Conservation (phyloP, 768 basidiomycete genomes). For the Sarcodon sp. region DNA sequence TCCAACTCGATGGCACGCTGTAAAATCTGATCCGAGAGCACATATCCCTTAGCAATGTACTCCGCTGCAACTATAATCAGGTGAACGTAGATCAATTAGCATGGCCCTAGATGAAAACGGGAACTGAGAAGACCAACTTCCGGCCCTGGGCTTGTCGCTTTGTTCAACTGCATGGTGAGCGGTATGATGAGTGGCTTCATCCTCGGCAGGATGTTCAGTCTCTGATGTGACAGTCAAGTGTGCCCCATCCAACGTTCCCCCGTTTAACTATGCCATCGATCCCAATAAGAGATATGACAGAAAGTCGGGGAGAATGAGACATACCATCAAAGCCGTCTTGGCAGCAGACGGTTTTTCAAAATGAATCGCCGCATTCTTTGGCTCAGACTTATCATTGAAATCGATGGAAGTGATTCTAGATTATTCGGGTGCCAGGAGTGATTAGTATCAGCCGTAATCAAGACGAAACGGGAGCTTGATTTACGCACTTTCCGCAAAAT, state of each 20-base stretch:
- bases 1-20: constrained; percentile 75
- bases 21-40: constrained; percentile 65
- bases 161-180: constrained; percentile 43
- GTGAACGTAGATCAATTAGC: neutral
- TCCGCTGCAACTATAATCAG: constrained; percentile 67
- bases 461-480: neutral
- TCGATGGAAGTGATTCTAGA: constrained; percentile 59
- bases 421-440: constrained; percentile 1
- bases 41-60: constrained; percentile 85
- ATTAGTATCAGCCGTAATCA: constrained; percentile 2
- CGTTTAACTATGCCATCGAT: constrained; percentile 40
- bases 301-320: neutral
- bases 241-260: constrained; percentile 63
- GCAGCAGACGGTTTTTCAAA: constrained; percentile 82
- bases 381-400: constrained; percentile 25
- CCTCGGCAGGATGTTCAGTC: constrained; percentile 40
- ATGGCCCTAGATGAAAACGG: neutral
- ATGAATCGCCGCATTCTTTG: constrained; percentile 49
- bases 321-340: constrained; percentile 75
- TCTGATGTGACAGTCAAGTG: constrained; percentile 64
- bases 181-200: constrained; percentile 24
- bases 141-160: constrained; percentile 84
- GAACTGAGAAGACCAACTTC: constrained; percentile 35
- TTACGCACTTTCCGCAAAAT: constrained; percentile 75
- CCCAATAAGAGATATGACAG: neutral